phyloP scores from a whole-genome alignment of 352 stramenopile genomes.

The Lagenidium giganteum region DNA sequence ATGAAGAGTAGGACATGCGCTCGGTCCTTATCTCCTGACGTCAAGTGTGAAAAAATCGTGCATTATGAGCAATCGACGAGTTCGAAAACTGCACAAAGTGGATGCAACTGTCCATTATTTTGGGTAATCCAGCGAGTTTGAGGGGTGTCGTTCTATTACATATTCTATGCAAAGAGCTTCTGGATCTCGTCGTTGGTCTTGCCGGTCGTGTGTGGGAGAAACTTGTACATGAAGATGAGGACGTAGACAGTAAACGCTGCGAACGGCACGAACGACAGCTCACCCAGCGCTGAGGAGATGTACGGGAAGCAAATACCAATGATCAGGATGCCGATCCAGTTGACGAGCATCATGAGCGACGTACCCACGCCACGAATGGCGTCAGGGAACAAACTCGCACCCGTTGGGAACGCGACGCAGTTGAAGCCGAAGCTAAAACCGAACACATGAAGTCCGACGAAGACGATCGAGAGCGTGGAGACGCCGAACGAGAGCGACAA shows the following conservation, averaged over 20 bases:
- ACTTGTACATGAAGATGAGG: slow-evolving; percentile 10
- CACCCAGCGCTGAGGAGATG: not conserved
- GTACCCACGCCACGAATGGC: slow-evolving; percentile 7
- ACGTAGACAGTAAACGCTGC: slow-evolving; percentile 22
- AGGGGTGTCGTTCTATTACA: too few relatives aligned
- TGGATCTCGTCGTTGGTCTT: slow-evolving; percentile 28
- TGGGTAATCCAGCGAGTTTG: too few relatives aligned
- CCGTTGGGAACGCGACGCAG: slow-evolving; percentile 7
- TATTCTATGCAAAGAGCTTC: too few relatives aligned
- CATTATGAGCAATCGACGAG: too few relatives aligned
- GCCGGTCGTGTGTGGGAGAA: slow-evolving; percentile 15
- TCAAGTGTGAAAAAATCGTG: too few relatives aligned
- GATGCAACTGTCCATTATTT: too few relatives aligned
- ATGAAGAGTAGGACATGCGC: too few relatives aligned
- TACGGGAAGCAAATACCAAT: slow-evolving; percentile 17
- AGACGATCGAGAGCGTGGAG: slow-evolving; percentile 29
- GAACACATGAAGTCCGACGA: slow-evolving; percentile 10
- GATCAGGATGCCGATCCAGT: slow-evolving; percentile 13
- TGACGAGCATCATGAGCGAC: slow-evolving; percentile 3
- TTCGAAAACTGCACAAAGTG: too few relatives aligned
- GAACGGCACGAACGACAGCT: slow-evolving; percentile 33
- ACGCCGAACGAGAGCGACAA: slow-evolving; percentile 22
- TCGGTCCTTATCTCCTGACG: too few relatives aligned
- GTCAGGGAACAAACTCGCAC: slow-evolving; percentile 12
- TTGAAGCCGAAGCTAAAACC: slow-evolving; percentile 5